Evolutionary conservation across 495 filamentous ascomycete species (phyloP).

Genomic region (Aspergillus haitiensis): DNA sequence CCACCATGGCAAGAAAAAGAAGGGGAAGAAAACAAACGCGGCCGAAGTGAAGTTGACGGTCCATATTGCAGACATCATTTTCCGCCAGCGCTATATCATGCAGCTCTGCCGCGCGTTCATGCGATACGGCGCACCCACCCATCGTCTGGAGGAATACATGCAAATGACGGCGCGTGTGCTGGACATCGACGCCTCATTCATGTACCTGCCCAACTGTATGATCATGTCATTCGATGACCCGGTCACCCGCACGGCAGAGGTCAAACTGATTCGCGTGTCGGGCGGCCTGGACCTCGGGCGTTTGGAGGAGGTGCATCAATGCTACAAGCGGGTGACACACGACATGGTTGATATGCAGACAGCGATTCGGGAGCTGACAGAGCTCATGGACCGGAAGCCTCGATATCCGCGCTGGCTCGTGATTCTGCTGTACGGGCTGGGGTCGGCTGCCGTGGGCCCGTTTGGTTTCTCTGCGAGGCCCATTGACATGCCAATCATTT

Average conservation of each 20-base stretch:
- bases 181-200: constrained; percentile 84
- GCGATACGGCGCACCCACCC: constrained; percentile 76
- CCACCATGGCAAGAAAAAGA: constrained; percentile 17
- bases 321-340: constrained; percentile 93
- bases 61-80: constrained; percentile 83
- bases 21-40: constrained; percentile 44
- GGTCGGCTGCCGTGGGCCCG: constrained; percentile 73
- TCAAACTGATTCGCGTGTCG: constrained; percentile 76
- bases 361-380: constrained; percentile 68
- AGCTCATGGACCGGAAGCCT: constrained; percentile 61
- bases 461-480: constrained; percentile 84
- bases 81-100: constrained; percentile 81
- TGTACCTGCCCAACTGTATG: constrained; percentile 94
- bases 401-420: constrained; percentile 72
- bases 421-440: constrained; percentile 77
- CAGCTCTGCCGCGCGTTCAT: constrained; percentile 87
- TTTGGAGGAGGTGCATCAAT: constrained; percentile 78
- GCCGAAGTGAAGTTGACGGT: constrained; percentile 73
- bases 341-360: constrained; percentile 86
- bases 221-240: constrained; percentile 93
- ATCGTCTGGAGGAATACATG: constrained; percentile 83
- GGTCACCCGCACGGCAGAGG: constrained; percentile 85
- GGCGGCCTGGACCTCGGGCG: constrained; percentile 85
- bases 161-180: constrained; percentile 87
- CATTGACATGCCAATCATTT: constrained; percentile 86